Evolutionary conservation across 2,329 filamentous ascomycete species (phyloP).

Genomic region (Fusarium hostae): DNA sequence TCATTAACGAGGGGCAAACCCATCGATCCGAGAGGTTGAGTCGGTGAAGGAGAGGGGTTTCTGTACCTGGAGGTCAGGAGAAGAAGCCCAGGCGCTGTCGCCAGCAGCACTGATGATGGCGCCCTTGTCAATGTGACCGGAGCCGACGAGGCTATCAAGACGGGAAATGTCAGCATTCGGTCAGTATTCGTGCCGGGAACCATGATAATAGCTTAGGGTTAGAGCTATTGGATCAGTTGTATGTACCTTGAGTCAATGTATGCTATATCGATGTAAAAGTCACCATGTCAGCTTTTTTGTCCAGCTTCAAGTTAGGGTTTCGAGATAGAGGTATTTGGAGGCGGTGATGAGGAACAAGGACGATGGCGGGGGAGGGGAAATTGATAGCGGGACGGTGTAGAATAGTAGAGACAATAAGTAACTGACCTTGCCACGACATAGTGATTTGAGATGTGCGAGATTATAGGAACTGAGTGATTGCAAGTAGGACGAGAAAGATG

Average conservation of each 20-base stretch:
- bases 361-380: conserved; percentile 32
- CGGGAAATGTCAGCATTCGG: conserved; percentile 38
- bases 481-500: conserved; percentile 9
- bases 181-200: conserved; percentile 18
- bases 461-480: conserved; percentile 12
- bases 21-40: neutral
- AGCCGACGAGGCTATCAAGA: conserved; percentile 76
- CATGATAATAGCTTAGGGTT: neutral
- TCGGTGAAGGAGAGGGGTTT: conserved; percentile 8
- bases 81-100: conserved; percentile 82
- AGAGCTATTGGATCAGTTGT: conserved; percentile 1
- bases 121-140: conserved; percentile 82
- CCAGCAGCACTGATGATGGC: conserved; percentile 85
- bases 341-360: conserved; percentile 38
- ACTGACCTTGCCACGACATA: conserved; percentile 81
- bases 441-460: conserved; percentile 45
- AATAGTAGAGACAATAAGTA: conserved; percentile 20
- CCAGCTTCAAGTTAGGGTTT: neutral
- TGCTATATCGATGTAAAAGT: conserved; percentile 49
- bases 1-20: neutral
- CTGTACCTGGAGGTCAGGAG: conserved; percentile 77
- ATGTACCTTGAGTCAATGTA: conserved; percentile 64
- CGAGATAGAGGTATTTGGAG: conserved; percentile 45
- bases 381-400: conserved; percentile 6
- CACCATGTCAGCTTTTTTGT: conserved; percentile 29